Base-by-base conservation (phyloP, 2,329 filamentous ascomycete genomes). In the Sphaerostilbella broomeana region DNA sequence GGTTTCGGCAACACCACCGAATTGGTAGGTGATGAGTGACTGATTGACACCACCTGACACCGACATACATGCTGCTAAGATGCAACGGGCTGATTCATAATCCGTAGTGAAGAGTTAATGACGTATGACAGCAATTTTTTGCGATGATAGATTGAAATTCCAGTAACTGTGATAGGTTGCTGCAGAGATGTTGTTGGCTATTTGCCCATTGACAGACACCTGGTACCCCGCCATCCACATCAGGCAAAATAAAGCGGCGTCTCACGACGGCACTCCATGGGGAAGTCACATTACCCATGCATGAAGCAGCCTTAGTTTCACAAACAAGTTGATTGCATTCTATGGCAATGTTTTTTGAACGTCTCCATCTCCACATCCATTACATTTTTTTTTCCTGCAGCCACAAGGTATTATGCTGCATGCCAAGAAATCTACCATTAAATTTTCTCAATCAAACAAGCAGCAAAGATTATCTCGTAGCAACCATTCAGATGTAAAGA, bases 391-490 rank as follows among this genome's bases (percentile, higher is more conserved):
- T 53, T 41, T 45, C 48, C 30, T 47, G 51, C 56, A 54, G 47
- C 51, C 41, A 47, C 51, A 51, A 48, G 46, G 41, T 31, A 57
- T 56, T 56, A 58, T 49, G 49, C 53, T 53, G 33, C 51, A 56
- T 50, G 47, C 55, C 59, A 60, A 60, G 50, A 61, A 58, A 59
- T 58, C 45, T 44, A 46, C 24, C 46, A 44, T 55, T 47, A 60
- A 55, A 60, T 60, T 35, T 49, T 50, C 35, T 51, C 52, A 53
- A 47, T 57, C 50, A 53, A n/a, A 51, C 42, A 42, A 34, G 48
- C 27, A 53, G 53, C 54, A 56, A 56, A 56, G 54, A 32, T 42
- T 45, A 20, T 40, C 51, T 50, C 50, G 51, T 46, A 54, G 51
- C 51, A 57, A 49, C 45, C 49, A 45, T 33, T 48, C 47, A 53